These are phyloP conservation scores for Stagonosporopsis chrysanthemi DNA, from an alignment of 2,329 filamentous ascomycete species.

Conservation along the genomic window DNA sequence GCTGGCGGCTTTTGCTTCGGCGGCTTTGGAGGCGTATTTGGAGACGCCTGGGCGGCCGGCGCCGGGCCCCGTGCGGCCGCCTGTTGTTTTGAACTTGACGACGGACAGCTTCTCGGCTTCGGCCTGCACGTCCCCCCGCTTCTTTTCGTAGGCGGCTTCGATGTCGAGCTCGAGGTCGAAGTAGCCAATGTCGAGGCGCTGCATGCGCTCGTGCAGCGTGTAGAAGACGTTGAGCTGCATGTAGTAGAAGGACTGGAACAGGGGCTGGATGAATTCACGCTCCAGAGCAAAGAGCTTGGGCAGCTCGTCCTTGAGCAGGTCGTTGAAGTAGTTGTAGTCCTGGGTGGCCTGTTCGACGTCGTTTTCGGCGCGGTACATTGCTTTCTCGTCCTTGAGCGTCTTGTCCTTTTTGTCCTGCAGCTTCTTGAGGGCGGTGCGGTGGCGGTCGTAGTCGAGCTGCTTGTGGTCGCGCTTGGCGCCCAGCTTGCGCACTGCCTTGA, in stretches of 20 bases:
- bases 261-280: slow-evolving; percentile 90
- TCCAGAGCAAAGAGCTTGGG: slow-evolving; percentile 91
- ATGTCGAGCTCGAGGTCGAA: slow-evolving; percentile 92
- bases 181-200: slow-evolving; percentile 95
- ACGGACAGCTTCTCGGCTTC: slow-evolving; percentile 84
- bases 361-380: slow-evolving; percentile 92
- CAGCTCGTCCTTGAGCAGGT: slow-evolving; percentile 93
- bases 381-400: slow-evolving; percentile 94
- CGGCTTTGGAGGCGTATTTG: slow-evolving; percentile 51
- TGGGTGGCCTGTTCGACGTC: slow-evolving; percentile 91
- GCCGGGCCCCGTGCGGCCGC: slow-evolving; percentile 58
- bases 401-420: slow-evolving; percentile 98
- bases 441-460: slow-evolving; percentile 93
- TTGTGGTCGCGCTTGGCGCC: slow-evolving; percentile 94
- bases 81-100: slow-evolving; percentile 89
- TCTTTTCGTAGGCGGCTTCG: slow-evolving; percentile 87
- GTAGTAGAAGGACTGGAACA: slow-evolving; percentile 99
- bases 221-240: slow-evolving; percentile 99
- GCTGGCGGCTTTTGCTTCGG: slow-evolving; percentile 50
- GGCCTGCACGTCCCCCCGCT: slow-evolving; percentile 87
- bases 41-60: slow-evolving; percentile 36
- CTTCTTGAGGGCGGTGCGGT: slow-evolving; percentile 84
- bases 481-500: slow-evolving; percentile 93
- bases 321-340: slow-evolving; percentile 98
- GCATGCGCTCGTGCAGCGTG: slow-evolving; percentile 97